Evolutionary conservation across 805 yeast genomes (phyloP), one percentile per base, ranked within the genome.

Genomic region (Kuraishia hungarica): DNA sequence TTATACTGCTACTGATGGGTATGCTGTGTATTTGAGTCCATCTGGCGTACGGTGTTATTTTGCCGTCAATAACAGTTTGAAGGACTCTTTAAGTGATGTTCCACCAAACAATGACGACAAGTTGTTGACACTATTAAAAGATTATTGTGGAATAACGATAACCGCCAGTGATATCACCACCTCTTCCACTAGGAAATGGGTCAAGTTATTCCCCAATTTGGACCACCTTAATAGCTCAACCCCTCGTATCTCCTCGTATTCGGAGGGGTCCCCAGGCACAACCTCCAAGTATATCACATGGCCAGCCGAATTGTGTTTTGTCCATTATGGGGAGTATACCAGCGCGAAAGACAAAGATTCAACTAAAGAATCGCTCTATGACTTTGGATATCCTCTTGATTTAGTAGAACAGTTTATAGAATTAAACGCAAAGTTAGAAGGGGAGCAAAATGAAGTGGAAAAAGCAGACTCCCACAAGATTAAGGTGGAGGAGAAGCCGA

Each of bases 171-270:
- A 28, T 20, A 22, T 60, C 62, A 22, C 57, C 54, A 72, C 72
- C 2, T 64, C 69, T 23, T 5, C 48, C 39, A 26, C 29, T 5
- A 46, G 26, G 19, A 67, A 72, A 48, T 87, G 93, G 94, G 76
- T 87, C 17, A 85, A 80, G 63, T 67, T 87, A 15, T 75, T 84
- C 2, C 94, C 94, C 1, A 82, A 86, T 59, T 64, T 86, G 52
- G 79, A 78, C 56, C 91, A 86, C 64, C 72, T 86, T 58, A 86
- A 84, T 65, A 87, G 86, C 22, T 77, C 82, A 59, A 82, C 92
- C 0, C 84, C 91, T 0, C 74, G 74, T 11, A 76, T 87, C 2
- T 73, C 90, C 13, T 73, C 75, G 23, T 87, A 79, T 64, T 72
- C 84, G 51, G 72, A 71, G 52, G 39, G 29, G 22, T 13, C 72